These are phyloP conservation scores for Cucurbita maxima DNA, from an alignment of 306 rosid genomes.

Conservation along the genomic window DNA sequence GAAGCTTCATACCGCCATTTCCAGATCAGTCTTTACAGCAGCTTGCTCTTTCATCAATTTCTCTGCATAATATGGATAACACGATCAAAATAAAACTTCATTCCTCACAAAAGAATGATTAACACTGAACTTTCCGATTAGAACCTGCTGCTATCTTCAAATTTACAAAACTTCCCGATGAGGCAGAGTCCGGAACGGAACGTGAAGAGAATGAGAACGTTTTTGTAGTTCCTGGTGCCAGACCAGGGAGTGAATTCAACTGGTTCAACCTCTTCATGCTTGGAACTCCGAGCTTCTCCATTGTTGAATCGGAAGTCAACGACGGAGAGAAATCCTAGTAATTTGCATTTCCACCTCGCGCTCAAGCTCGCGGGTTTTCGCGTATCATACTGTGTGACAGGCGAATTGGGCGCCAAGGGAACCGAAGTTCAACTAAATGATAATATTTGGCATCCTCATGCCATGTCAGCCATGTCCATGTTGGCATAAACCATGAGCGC, in stretches of 20 bases:
- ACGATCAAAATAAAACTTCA: slow-evolving; percentile 10
- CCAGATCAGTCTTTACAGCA: slow-evolving; percentile 72
- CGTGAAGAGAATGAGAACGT: slow-evolving; percentile 32
- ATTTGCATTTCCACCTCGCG: background rate
- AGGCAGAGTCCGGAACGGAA: slow-evolving; percentile 32
- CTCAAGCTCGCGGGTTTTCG: slow-evolving; percentile 1
- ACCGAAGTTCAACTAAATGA: background rate
- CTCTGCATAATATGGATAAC: slow-evolving; percentile 30
- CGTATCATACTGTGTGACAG: background rate
- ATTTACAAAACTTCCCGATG: slow-evolving; percentile 60
- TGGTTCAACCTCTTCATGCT: slow-evolving; percentile 61
- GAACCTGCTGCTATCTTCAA: slow-evolving; percentile 87
- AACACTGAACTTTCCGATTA: background rate
- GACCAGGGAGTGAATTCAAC: slow-evolving; percentile 59
- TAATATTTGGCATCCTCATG: too few relatives aligned
- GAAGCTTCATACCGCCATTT: slow-evolving; percentile 52
- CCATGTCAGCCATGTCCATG: too few relatives aligned
- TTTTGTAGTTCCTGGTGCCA: slow-evolving; percentile 37
- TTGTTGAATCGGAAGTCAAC: slow-evolving; percentile 6
- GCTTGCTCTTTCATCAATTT: slow-evolving; percentile 83
- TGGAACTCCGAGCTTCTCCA: slow-evolving; percentile 51
- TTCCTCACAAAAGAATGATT: background rate
- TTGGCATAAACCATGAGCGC: too few relatives aligned
- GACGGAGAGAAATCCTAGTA: slow-evolving; percentile 20
- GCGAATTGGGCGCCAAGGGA: background rate